Conservation (phyloP, 805 yeast genomes). For the Suhomyces sp. region DNA sequence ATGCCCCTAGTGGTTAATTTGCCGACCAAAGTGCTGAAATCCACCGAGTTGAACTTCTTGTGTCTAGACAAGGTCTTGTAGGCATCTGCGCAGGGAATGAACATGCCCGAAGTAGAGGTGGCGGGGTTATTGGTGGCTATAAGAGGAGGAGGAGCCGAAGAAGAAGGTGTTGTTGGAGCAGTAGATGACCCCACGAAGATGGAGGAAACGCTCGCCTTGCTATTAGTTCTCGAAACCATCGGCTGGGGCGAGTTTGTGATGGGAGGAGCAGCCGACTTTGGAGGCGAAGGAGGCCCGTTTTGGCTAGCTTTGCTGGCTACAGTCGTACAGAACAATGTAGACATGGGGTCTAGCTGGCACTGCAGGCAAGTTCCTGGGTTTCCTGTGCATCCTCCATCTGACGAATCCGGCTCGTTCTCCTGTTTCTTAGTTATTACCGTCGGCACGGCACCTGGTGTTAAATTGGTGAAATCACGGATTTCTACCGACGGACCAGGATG, state of each 20-base stretch:
- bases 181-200: conserved; percentile 11
- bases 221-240: conserved; percentile 9
- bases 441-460: conserved; percentile 39
- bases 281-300: not conserved
- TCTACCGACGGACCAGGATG: conserved; percentile 65
- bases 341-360: conserved; percentile 84
- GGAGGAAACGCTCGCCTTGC: conserved; percentile 16
- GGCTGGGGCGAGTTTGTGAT: conserved; percentile 6
- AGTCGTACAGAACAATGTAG: conserved; percentile 83
- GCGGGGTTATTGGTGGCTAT: conserved; percentile 13
- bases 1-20: conserved; percentile 77
- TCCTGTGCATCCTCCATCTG: conserved; percentile 63
- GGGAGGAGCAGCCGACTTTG: not conserved
- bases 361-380: conserved; percentile 84
- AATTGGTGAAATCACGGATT: conserved; percentile 42
- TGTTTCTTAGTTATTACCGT: conserved; percentile 23
- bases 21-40: conserved; percentile 70
- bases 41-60: conserved; percentile 69
- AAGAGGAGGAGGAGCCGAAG: conserved; percentile 14
- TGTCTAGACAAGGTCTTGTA: conserved; percentile 83
- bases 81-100: conserved; percentile 87
- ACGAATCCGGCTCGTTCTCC: conserved; percentile 2
- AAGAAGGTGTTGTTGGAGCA: conserved; percentile 17
- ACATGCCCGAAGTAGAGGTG: conserved; percentile 40
- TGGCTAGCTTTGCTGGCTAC: conserved; percentile 56